Evolutionary conservation across 768 basidiomycete species (phyloP).

Genomic region (Suillus sp.): DNA sequence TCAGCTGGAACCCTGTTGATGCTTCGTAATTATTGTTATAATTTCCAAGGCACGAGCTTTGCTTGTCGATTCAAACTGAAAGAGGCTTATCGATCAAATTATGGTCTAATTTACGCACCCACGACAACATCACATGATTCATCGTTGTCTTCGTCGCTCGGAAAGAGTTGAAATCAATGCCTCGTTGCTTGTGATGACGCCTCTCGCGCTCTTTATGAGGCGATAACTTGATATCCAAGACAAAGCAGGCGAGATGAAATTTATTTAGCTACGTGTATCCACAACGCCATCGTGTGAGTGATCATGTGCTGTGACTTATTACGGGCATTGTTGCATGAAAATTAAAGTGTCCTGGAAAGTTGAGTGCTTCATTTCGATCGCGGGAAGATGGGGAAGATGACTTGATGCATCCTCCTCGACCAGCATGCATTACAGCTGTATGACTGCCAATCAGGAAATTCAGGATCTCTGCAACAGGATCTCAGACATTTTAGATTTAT

Average conservation of each 20-base stretch:
- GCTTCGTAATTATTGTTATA: slow-evolving; percentile 25
- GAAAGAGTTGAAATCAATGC: neutral
- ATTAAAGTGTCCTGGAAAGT: neutral
- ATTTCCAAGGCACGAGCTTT: neutral
- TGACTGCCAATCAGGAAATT: neutral
- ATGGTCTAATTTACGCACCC: neutral
- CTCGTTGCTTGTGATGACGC: neutral
- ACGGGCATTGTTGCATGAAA: neutral
- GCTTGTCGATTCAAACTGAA: neutral
- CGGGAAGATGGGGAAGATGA: too few species aligned
- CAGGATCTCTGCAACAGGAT: neutral
- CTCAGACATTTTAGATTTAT: neutral
- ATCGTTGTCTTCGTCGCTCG: neutral
- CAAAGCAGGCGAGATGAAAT: slow-evolving; percentile 2
- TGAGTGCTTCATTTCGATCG: neutral
- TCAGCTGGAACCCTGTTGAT: slow-evolving; percentile 86
- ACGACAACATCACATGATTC: neutral
- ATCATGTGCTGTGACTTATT: neutral
- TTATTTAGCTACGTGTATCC: neutral
- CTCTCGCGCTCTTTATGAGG: neutral
- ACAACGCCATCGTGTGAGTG: neutral
- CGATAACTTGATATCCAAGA: neutral
- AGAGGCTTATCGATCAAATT: slow-evolving; percentile 8
- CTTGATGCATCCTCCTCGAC: slow-evolving; percentile 1
- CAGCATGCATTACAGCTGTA: neutral